A percentile compares a stretch with the other conserved stretches of the same genome.
Evolutionary conservation across 257 asterid genomes (phyloP).

Genomic region (Nicotiana attenuata): DNA sequence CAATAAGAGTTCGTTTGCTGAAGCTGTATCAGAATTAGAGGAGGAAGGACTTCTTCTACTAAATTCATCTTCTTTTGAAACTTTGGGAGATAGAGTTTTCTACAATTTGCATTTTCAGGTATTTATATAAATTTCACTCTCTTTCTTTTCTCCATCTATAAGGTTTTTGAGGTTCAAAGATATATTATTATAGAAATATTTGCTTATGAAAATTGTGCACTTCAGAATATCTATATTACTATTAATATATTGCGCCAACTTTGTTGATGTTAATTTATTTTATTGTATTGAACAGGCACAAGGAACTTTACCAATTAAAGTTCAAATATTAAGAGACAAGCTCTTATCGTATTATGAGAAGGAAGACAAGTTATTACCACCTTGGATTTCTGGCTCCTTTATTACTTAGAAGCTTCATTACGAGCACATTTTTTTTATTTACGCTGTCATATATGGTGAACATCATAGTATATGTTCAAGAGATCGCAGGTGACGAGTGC

Average conservation of each 20-base stretch:
- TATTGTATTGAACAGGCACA: not conserved
- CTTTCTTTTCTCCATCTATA: not conserved
- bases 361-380: not conserved
- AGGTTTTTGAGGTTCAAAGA: not conserved
- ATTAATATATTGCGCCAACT: not conserved
- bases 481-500: no score
- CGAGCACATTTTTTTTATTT: not conserved
- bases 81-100: constrained; percentile 7
- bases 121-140: not conserved
- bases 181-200: not conserved
- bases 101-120: constrained; percentile 19
- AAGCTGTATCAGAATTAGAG: constrained; percentile 9
- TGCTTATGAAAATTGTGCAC: not conserved
- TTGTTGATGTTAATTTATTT: no score
- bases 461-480: no score
- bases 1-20: constrained; percentile 5
- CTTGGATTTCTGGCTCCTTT: not conserved
- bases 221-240: not conserved
- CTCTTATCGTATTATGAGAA: not conserved
- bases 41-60: constrained; percentile 11
- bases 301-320: not conserved
- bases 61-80: constrained; percentile 11
- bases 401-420: not conserved
- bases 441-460: no score
- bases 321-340: not conserved